phyloP scores from a whole-genome alignment of 2,329 filamentous ascomycete species.

The Arthrinium puccinioides region DNA sequence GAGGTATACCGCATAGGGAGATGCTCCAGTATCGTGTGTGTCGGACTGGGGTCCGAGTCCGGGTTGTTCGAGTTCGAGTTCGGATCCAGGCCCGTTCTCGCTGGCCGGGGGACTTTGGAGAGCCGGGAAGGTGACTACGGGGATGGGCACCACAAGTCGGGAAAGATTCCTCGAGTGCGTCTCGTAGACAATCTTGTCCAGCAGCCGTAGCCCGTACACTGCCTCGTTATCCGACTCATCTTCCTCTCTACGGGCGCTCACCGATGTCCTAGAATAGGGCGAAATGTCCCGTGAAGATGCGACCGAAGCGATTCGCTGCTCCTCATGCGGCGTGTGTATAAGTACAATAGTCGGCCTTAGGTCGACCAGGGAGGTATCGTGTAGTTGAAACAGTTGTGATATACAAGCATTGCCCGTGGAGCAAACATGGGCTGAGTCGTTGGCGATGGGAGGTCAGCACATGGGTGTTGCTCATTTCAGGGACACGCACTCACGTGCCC shows the following conservation, averaged over 20 bases:
- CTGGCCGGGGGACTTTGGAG: conserved; percentile 19
- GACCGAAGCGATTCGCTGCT: conserved; percentile 30
- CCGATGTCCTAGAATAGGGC: conserved; percentile 30
- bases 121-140: conserved; percentile 37
- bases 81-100: not conserved
- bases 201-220: conserved; percentile 45
- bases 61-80: no score
- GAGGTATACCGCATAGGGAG: conserved; percentile 16
- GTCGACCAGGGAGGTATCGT: conserved; percentile 43
- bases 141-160: conserved; percentile 49
- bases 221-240: conserved; percentile 39
- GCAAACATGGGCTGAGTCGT: conserved; percentile 43
- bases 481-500: no score
- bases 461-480: not conserved
- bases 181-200: conserved; percentile 52
- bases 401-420: conserved; percentile 46
- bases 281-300: conserved; percentile 34
- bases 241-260: conserved; percentile 26
- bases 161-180: conserved; percentile 48
- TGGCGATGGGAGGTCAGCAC: conserved; percentile 3
- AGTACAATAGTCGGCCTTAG: conserved; percentile 50
- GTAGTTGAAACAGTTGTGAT: conserved; percentile 43
- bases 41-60: not conserved
- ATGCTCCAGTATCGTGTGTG: conserved; percentile 1
- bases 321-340: conserved; percentile 48